Evolutionary conservation across 2,329 filamentous ascomycete species (phyloP).

Genomic region (Phyllosticta paracitricarpa): DNA sequence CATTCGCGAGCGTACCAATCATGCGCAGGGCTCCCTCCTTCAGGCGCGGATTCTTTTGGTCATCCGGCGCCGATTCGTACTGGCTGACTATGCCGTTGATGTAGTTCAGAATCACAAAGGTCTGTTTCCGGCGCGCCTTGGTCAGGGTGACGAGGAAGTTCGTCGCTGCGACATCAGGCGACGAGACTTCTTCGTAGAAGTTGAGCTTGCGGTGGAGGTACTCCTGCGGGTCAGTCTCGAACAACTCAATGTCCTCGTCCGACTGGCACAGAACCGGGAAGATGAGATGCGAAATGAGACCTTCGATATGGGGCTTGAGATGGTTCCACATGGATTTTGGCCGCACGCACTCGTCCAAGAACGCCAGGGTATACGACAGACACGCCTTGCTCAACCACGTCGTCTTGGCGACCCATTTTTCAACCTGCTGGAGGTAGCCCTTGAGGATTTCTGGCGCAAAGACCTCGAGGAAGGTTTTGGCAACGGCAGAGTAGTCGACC

Average conservation of each 20-base stretch:
- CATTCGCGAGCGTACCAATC: conserved; percentile 89
- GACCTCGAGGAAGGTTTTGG: conserved; percentile 80
- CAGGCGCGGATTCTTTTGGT: conserved; percentile 85
- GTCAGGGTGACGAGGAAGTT: conserved; percentile 94
- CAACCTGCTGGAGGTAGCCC: conserved; percentile 86
- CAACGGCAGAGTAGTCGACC: conserved; percentile 69
- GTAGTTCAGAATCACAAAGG: conserved; percentile 87
- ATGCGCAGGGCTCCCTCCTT: conserved; percentile 95
- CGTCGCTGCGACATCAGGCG: conserved; percentile 88
- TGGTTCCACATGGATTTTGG: conserved; percentile 96
- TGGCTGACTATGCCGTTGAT: conserved; percentile 91
- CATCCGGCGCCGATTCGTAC: conserved; percentile 74
- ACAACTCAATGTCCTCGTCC: conserved; percentile 85
- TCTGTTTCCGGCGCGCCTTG: conserved; percentile 90
- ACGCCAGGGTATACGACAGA: conserved; percentile 85
- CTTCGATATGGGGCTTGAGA: conserved; percentile 86
- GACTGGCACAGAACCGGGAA: conserved; percentile 92
- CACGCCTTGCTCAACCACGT: conserved; percentile 92
- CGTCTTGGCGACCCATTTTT: conserved; percentile 94
- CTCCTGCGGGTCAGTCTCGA: conserved; percentile 88
- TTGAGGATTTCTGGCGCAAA: conserved; percentile 96
- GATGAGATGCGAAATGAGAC: conserved; percentile 84
- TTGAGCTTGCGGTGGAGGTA: conserved; percentile 96
- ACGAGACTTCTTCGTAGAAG: conserved; percentile 93
- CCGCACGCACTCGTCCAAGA: conserved; percentile 93